Base-by-base conservation (phyloP, 2,329 filamentous ascomycete species). In the Sarocladiaceae sp. region DNA sequence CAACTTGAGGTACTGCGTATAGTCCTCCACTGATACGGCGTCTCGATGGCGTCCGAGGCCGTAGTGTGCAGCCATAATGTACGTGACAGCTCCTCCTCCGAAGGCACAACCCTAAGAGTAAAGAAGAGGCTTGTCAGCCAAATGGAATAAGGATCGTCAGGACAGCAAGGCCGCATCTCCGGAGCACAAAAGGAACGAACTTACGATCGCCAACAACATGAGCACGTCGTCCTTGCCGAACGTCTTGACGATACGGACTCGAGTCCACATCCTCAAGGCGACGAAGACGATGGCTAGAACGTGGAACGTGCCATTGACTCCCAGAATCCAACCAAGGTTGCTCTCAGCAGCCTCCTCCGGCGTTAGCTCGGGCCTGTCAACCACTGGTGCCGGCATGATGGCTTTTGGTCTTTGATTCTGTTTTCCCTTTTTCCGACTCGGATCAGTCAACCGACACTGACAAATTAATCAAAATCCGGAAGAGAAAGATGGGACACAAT, bases 21-120 rank as follows among this genome's bases (percentile, higher is more conserved):
- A 58, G 35, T 67, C 63, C 1, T 51, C 20, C 1, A 45, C 41
- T 2, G 57, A 48, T 24, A 74, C 58, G 3, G 64, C 63, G 3
- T 58, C 47, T 6, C 58, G 53, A 48, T 74, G 72, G 40, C 59
- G 64, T 9, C 74, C 74, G 7, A 76, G 55, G 3, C 72, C 74
- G 47, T 71, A 58, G 4, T 64, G 52, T 2, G 61, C 59, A 49
- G 74, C 65, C 12, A 66, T 57, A 5, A 68, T 55, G 47, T 75
- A 72, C 45, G 53, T 51, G 9, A 53, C 47, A 48, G 50, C 56
- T 10, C 59, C 61, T 10, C 35, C 35, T 40, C 50, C 55, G 5
- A 58, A 44, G 20, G 59, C 54, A 33, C 55, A 60, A 1, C 56
- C 16, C 59, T 62, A 46, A 12, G 31, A 32, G 19, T 23, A 24